Conservation (phyloP, 2,329 filamentous ascomycete genomes). For the Diaporthe amygdali region DNA sequence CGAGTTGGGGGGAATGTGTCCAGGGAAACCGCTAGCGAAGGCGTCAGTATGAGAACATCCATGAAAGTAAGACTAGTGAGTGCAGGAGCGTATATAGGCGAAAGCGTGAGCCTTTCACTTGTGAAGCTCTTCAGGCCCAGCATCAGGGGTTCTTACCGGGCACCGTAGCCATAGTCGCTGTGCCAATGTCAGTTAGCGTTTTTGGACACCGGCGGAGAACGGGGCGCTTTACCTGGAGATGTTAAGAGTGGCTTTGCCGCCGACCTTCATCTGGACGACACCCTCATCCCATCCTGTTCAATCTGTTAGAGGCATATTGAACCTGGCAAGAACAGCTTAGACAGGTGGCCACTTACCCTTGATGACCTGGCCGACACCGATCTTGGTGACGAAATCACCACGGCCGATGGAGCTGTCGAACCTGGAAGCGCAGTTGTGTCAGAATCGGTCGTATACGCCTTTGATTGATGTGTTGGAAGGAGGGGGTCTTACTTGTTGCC, state of each 20-base stretch:
- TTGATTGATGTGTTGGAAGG: background rate
- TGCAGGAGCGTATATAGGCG: background rate
- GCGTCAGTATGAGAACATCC: conserved; percentile 28
- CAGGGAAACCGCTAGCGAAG: conserved; percentile 72
- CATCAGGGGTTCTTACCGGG: conserved; percentile 51
- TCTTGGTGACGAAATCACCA: conserved; percentile 76
- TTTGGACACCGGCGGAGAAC: background rate
- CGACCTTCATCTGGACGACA: conserved; percentile 83
- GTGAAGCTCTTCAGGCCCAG: background rate
- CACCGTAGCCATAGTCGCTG: conserved; percentile 71
- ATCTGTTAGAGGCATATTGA: conserved; percentile 17
- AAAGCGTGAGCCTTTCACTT: background rate
- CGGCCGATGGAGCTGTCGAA: conserved; percentile 88
- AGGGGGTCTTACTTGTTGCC: conserved; percentile 68
- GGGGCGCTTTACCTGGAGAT: conserved; percentile 71
- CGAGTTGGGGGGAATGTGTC: conserved; percentile 76
- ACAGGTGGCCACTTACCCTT: conserved; percentile 62
- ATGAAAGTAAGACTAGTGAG: background rate
- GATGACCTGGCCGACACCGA: conserved; percentile 87
- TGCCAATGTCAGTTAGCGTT: background rate
- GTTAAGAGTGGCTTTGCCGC: conserved; percentile 85
- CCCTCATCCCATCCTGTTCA: conserved; percentile 81
- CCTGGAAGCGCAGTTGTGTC: conserved; percentile 51
- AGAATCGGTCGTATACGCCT: conserved; percentile 26
- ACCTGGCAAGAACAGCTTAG: background rate